Evolutionary conservation across 306 rosid genomes (phyloP), one percentile per base, ranked within the genome.

Genomic region (Echinosophora koreensis): DNA sequence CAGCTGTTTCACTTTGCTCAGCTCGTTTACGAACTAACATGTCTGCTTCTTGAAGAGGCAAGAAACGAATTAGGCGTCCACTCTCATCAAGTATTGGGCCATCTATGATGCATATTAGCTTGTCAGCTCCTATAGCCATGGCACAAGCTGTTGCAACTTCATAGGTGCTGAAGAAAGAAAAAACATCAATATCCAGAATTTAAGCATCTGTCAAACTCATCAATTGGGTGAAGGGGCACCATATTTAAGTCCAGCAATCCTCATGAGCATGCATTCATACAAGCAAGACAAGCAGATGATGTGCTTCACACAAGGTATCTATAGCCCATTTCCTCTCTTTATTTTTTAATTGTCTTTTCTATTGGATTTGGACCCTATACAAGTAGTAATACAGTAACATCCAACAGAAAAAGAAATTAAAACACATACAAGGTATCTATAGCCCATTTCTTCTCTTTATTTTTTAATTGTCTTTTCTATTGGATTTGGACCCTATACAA

Each of bases 71-170:
- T 55, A 90, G 89, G 49, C 78, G 97, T 76, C 87, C 94, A 74
- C 80, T 88, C 85, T 92, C 97, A 84, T 95, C 94, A 52, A 89
- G 88, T 85, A 95, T 91, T 42, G 96, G 98, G 73, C 99, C 98
- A 75, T 95, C 98, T 68, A 95, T 92, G 49, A 95, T 73, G 79
- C 99, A 95, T 74, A 95, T 95, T 67, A 95, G 89, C 74, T 95
- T 95, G 81, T 95, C 98, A 0, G 99, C 97, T 77, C 89, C 96
- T 51, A 95, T 86, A 73, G 99, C 98, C 87, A 95, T 78, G 65
- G 99, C 93, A 74, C 97, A 91, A 67, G 98, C 98, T 39, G 99
- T 92, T 59, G 98, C 99, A 69, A 95, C 99, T 85, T 95, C 98
- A 76, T 92, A 95, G 6, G 97, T 88, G 88, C 99, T 95, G 91